Base-by-base conservation (phyloP, 2,329 filamentous ascomycete species). In the Penicillium sp. region DNA sequence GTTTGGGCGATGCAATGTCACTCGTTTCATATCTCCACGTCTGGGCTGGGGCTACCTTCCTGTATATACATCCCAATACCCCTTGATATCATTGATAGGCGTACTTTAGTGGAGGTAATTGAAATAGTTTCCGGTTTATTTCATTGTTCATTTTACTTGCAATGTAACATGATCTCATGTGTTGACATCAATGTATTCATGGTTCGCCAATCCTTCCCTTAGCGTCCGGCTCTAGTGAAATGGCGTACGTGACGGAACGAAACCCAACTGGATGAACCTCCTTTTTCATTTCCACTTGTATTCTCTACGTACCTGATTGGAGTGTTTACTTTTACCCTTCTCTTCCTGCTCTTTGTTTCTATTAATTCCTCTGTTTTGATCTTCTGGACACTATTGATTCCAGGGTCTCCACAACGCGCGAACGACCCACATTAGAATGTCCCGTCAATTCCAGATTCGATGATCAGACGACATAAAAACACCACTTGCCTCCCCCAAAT, bases 401-500 rank as follows among this genome's bases (percentile, higher is more conserved):
- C 31, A 19, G 35, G 25, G 49, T 39, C 49, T 51, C 49, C 49
- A 51, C 48, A 46, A 35, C 39, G 45, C 44, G 43, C 42, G 35
- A 46, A 49, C 43, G 39, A 50, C 53, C 48, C 48, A 47, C 48
- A 35, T 21, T 52, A 57, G 46, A 53, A 65, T 63, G 58, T 54
- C 61, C 59, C 61, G 53, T 35, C 57, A 60, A 61, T 51, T 52
- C 29, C 48, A 44, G 50, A 27, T 57, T 67, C 61, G 62, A 70
- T 70, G 69, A 63, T 66, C 58, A 64, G 64, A 55, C 65, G 59
- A 42, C 59, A 49, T 42, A 56, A 64, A 31, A 64, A 59, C 43
- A 61, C 60, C 54, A 62, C 67, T 59, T 66, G 70, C 67, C 63
- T 64, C 42, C 60, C 69, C 59, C 63, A 61, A 59, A 60, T 66